Evolutionary conservation across 2,329 filamentous ascomycete species (phyloP).

Genomic region (Talaromyces verruculosus): DNA sequence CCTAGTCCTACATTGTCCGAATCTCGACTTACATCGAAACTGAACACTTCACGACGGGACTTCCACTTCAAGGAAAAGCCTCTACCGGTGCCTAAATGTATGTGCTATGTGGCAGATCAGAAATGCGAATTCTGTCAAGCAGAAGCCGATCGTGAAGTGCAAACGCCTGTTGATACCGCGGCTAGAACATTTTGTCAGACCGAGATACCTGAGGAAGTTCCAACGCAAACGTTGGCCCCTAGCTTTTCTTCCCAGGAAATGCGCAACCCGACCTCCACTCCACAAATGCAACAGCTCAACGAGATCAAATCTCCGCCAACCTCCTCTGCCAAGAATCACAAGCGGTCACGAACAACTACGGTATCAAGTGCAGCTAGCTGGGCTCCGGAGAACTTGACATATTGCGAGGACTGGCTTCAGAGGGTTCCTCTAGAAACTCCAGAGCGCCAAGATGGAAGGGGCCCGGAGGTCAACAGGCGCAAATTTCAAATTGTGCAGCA

Average conservation of each 20-base stretch:
- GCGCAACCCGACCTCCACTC: conserved; percentile 17
- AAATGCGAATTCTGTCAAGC: conserved; percentile 13
- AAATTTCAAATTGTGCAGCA: conserved; percentile 42
- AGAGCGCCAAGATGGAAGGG: conserved; percentile 28
- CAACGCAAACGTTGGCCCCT: background rate
- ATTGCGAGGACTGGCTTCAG: conserved; percentile 42
- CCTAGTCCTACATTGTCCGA: conserved; percentile 42
- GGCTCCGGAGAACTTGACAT: conserved; percentile 38
- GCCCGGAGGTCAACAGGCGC: conserved; percentile 34
- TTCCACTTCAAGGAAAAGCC: background rate
- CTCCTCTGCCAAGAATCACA: conserved; percentile 26
- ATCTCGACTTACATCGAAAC: conserved; percentile 26
- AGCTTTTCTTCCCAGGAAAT: conserved; percentile 13
- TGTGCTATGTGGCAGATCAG: background rate
- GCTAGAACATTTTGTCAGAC: background rate
- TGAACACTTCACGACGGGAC: conserved; percentile 31
- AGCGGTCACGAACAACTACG: conserved; percentile 36
- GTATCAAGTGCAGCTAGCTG: conserved; percentile 41
- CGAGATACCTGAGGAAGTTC: background rate
- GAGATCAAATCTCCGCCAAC: conserved; percentile 23
- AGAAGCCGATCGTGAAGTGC: background rate
- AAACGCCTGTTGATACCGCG: background rate
- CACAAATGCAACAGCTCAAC: conserved; percentile 16
- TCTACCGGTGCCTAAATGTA: conserved; percentile 7
- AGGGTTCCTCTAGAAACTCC: conserved; percentile 35